Evolutionary conservation across 2,329 filamentous ascomycete species (phyloP).

Genomic region (Pseudocercospora musae): DNA sequence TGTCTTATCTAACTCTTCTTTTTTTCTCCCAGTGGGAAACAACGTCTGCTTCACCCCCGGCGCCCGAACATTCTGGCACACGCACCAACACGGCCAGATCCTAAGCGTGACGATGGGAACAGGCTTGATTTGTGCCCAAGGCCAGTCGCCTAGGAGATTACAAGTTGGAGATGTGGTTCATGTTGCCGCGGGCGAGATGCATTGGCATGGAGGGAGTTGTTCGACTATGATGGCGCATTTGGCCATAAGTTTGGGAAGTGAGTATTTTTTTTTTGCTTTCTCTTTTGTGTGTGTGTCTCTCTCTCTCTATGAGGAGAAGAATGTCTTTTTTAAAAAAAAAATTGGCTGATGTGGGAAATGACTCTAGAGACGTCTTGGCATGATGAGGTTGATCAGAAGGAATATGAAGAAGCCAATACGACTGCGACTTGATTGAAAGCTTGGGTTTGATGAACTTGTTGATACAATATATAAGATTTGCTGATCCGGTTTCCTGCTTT

Average conservation of each 20-base stretch:
- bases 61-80: conserved; percentile 47
- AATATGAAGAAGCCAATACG: conserved; percentile 35
- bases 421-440: conserved; percentile 9
- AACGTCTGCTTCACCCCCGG: conserved; percentile 46
- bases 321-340: too few species aligned
- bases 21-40: too few species aligned
- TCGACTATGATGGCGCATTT: conserved; percentile 42
- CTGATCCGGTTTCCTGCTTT: not conserved
- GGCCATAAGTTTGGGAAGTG: conserved; percentile 38
- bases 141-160: conserved; percentile 37
- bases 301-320: too few species aligned
- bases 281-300: too few species aligned
- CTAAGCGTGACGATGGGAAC: conserved; percentile 41
- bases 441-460: not conserved
- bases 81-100: conserved; percentile 45
- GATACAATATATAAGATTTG: not conserved
- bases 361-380: conserved; percentile 39
- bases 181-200: conserved; percentile 41
- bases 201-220: conserved; percentile 47
- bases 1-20: too few species aligned
- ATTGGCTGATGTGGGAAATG: not conserved
- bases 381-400: conserved; percentile 38
- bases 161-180: conserved; percentile 44
- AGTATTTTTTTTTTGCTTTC: too few species aligned
- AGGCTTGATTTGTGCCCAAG: conserved; percentile 45